These are phyloP conservation scores for Apiotrichum gamsii DNA, from an alignment of 1,284 basidiomycete genomes.

Conservation along the genomic window DNA sequence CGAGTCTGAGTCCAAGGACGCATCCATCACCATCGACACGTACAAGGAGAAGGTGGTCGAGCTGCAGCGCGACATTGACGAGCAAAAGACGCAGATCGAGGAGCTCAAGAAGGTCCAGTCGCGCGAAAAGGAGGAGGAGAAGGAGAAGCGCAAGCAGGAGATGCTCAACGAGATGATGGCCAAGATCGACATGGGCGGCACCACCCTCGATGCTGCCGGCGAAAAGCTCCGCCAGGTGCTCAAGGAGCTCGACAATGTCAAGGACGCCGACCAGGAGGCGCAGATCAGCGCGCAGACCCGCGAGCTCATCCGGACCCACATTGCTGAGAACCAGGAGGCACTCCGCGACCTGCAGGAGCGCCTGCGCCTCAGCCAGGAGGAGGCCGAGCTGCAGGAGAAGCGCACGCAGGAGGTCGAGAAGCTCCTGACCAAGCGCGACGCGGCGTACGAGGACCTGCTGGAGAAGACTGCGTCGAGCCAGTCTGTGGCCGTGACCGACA, in stretches of 20 bases:
- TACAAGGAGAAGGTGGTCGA: constrained; percentile 93
- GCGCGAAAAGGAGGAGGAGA: constrained; percentile 89
- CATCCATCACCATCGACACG: constrained; percentile 88
- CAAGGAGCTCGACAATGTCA: constrained; percentile 32
- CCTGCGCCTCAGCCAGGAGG: constrained; percentile 81
- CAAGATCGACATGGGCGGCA: constrained; percentile 71
- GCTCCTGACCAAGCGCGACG: constrained; percentile 72
- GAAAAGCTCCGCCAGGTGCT: constrained; percentile 41
- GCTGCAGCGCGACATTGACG: constrained; percentile 80
- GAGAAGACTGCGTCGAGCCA: constrained; percentile 47
- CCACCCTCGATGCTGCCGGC: constrained; percentile 25
- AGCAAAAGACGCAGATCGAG: constrained; percentile 71
- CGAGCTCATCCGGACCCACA: constrained; percentile 67
- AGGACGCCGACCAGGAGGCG: constrained; percentile 35
- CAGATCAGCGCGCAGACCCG: constrained; percentile 49
- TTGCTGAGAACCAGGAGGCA: constrained; percentile 79
- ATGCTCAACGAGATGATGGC: constrained; percentile 99
- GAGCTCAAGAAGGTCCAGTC: constrained; percentile 76
- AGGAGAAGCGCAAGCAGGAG: constrained; percentile 98
- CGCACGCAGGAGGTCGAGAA: constrained; percentile 82
- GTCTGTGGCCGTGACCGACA: constrained; percentile 37
- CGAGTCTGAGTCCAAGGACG: constrained; percentile 93
- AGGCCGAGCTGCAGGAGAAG: constrained; percentile 77
- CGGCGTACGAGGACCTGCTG: constrained; percentile 92
- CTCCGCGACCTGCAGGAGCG: constrained; percentile 85